Conservation (phyloP, 495 filamentous ascomycete genomes). For the Neurospora sp. region DNA sequence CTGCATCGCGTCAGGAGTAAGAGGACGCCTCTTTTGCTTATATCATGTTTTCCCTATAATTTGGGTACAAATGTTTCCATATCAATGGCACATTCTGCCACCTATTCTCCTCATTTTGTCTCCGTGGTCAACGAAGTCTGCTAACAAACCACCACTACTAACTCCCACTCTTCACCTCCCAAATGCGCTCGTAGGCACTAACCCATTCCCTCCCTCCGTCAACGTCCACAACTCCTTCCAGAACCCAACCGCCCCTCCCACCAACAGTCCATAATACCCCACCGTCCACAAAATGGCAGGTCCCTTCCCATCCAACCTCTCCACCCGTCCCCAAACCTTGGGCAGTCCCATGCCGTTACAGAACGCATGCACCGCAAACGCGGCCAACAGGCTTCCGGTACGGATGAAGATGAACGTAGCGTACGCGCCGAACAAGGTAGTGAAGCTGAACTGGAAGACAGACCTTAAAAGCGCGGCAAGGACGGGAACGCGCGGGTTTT, state of each 20-base stretch:
- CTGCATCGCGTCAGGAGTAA: background rate
- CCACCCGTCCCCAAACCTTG: constrained; percentile 71
- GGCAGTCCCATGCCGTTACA: constrained; percentile 91
- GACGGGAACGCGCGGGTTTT: constrained; percentile 59
- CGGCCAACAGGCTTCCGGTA: constrained; percentile 66
- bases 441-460: constrained; percentile 82
- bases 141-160: too few species aligned
- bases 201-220: constrained; percentile 49
- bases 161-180: background rate
- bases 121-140: background rate
- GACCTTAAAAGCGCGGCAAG: constrained; percentile 54
- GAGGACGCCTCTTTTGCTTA: background rate
- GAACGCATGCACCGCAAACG: constrained; percentile 70
- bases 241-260: constrained; percentile 62
- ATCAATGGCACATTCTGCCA: background rate
- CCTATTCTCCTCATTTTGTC: background rate
- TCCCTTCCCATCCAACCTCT: constrained; percentile 19
- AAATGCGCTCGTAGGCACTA: constrained; percentile 28
- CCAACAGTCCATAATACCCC: constrained; percentile 64
- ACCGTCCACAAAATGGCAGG: constrained; percentile 51
- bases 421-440: constrained; percentile 85
- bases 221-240: constrained; percentile 59
- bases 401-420: constrained; percentile 85
- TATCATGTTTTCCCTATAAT: background rate
- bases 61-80: background rate